Evolutionary conservation across 2,329 filamentous ascomycete genomes (phyloP).

Genomic region (Ophiognomonia clavigignenti-juglandacearum): DNA sequence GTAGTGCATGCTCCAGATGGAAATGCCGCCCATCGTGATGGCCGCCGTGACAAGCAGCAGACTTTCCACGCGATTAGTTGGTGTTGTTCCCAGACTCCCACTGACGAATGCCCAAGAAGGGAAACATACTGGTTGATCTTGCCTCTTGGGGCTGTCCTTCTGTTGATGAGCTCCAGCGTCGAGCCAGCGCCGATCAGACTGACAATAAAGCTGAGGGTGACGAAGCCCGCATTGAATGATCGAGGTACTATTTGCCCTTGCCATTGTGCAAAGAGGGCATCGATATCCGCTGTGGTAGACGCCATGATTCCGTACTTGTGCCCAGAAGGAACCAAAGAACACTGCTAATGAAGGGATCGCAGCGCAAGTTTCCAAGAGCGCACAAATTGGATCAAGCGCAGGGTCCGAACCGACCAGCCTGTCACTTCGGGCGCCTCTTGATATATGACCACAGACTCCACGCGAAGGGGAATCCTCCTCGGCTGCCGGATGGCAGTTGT

Average conservation of each 20-base stretch:
- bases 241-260: conserved; percentile 41
- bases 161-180: conserved; percentile 76
- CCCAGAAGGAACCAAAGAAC: not conserved
- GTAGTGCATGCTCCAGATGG: conserved; percentile 77
- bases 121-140: conserved; percentile 59
- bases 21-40: conserved; percentile 67
- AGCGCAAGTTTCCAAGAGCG: not conserved
- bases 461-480: not conserved
- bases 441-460: not conserved
- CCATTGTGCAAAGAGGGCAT: conserved; percentile 32
- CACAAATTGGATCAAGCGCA: not conserved
- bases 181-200: conserved; percentile 74
- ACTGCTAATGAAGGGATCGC: not conserved
- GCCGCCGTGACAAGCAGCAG: conserved; percentile 60
- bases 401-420: not conserved
- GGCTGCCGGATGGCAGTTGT: no score
- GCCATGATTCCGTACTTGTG: conserved; percentile 4
- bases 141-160: conserved; percentile 65
- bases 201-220: conserved; percentile 70
- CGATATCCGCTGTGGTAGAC: not conserved
- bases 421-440: not conserved
- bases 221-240: conserved; percentile 53
- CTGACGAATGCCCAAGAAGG: not conserved
- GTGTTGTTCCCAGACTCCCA: no score
- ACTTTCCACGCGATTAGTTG: conserved; percentile 30